Conservation (phyloP, 164 flowering plant species). For the Vitis rupestris region DNA sequence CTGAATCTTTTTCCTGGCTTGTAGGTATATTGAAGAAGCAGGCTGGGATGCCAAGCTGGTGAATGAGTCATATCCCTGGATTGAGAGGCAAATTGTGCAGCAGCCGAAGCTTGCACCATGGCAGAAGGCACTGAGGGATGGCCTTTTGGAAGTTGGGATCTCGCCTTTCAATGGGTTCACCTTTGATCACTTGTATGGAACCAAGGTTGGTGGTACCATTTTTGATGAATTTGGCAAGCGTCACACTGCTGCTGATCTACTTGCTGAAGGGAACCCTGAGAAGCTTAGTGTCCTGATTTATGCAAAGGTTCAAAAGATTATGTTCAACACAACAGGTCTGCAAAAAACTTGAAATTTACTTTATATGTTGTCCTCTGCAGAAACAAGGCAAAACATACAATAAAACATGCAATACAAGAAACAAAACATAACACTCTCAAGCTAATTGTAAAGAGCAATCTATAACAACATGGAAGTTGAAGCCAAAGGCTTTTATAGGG, state of each 20-base stretch:
- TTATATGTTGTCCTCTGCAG: too few relatives aligned
- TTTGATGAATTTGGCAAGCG: constrained; percentile 70
- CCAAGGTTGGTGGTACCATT: constrained; percentile 91
- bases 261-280: constrained; percentile 49
- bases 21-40: constrained; percentile 44
- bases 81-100: constrained; percentile 74
- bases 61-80: constrained; percentile 82
- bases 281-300: constrained; percentile 62
- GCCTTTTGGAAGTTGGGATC: constrained; percentile 75
- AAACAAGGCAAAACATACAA: too few relatives aligned
- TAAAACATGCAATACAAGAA: too few relatives aligned
- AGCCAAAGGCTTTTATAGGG: too few relatives aligned
- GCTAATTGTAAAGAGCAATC: too few relatives aligned
- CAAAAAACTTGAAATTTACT: too few relatives aligned
- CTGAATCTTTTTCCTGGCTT: not conserved
- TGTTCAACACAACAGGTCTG: constrained; percentile 61
- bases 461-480: not conserved
- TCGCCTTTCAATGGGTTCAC: constrained; percentile 90
- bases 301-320: constrained; percentile 73
- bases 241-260: constrained; percentile 86
- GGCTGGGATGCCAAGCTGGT: constrained; percentile 81
- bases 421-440: too few relatives aligned
- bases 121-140: constrained; percentile 70
- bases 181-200: constrained; percentile 79
- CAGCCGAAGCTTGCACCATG: constrained; percentile 57